A percentile compares a stretch with the other conserved stretches of the same genome.
Conservation (phyloP, 2,329 filamentous ascomycete species). For the Ascochyta viciae-villosae region DNA sequence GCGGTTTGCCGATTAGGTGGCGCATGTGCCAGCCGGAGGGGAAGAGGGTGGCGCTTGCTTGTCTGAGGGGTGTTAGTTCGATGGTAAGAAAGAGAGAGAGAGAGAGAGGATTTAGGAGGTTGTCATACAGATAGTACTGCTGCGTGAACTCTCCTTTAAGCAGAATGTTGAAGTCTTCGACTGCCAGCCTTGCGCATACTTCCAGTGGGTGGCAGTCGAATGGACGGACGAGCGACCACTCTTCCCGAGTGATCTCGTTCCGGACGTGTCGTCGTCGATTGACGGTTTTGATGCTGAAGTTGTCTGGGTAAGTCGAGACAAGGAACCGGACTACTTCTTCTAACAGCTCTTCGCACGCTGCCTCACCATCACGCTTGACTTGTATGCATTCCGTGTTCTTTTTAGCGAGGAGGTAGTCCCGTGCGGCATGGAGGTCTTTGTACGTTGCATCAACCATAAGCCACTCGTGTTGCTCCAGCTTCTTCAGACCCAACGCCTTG, state of each 20-base stretch:
- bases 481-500: conserved; percentile 52
- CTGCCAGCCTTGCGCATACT: conserved; percentile 57
- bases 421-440: conserved; percentile 52
- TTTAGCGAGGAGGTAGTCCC: conserved; percentile 50
- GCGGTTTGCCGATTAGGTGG: conserved; percentile 57
- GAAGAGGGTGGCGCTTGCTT: conserved; percentile 61
- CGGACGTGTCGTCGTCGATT: conserved; percentile 31
- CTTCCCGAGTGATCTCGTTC: conserved; percentile 56
- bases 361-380: conserved; percentile 53
- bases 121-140: conserved; percentile 55
- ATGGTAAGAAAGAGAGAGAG: too few species aligned
- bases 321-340: conserved; percentile 56
- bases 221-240: conserved; percentile 49
- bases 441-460: conserved; percentile 58
- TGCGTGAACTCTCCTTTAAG: conserved; percentile 53
- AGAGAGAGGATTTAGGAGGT: background rate
- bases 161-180: conserved; percentile 61
- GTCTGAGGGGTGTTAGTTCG: conserved; percentile 34
- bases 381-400: conserved; percentile 54
- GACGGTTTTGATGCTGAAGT: conserved; percentile 46
- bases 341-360: conserved; percentile 57
- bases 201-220: conserved; percentile 56
- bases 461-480: conserved; percentile 57
- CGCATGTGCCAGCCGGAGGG: conserved; percentile 61
- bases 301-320: conserved; percentile 51